phyloP scores from a whole-genome alignment of 2,329 filamentous ascomycete genomes.

The Calonectria hawksworthii region DNA sequence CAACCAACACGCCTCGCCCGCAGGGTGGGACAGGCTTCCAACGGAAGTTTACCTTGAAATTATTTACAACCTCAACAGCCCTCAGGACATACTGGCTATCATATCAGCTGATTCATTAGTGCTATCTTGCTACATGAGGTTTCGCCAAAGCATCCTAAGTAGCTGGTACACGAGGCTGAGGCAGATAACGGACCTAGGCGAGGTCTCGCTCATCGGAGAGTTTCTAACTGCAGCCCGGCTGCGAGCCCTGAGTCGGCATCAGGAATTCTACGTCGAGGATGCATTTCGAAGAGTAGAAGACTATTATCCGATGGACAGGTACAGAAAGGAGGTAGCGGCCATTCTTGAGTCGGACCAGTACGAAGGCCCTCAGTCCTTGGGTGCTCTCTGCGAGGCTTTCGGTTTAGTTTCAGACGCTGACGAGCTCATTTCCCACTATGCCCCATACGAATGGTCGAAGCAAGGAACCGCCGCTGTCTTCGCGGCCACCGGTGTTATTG shows the following conservation, averaged over 20 bases:
- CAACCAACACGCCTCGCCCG: background rate
- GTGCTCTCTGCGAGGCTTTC: background rate
- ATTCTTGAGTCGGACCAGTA: background rate
- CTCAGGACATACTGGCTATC: background rate
- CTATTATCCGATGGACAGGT: background rate
- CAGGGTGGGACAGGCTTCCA: background rate
- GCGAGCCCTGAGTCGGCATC: background rate
- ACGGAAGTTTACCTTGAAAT: background rate
- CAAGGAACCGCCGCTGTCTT: too few species aligned
- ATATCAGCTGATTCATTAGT: background rate
- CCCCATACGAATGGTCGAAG: background rate
- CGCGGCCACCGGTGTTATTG: background rate
- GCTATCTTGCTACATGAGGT: background rate
- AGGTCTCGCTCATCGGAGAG: background rate
- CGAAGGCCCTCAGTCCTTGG: background rate
- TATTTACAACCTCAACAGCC: background rate
- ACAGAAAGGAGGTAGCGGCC: background rate
- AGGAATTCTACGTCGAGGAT: background rate
- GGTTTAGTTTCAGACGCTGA: background rate
- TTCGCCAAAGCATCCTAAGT: background rate
- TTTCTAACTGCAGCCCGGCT: background rate
- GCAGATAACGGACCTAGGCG: background rate
- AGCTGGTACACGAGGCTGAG: background rate
- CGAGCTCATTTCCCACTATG: background rate
- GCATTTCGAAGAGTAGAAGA: background rate